Conservation (phyloP, 805 yeast species). For the Yamadazyma paraphyllophila region DNA sequence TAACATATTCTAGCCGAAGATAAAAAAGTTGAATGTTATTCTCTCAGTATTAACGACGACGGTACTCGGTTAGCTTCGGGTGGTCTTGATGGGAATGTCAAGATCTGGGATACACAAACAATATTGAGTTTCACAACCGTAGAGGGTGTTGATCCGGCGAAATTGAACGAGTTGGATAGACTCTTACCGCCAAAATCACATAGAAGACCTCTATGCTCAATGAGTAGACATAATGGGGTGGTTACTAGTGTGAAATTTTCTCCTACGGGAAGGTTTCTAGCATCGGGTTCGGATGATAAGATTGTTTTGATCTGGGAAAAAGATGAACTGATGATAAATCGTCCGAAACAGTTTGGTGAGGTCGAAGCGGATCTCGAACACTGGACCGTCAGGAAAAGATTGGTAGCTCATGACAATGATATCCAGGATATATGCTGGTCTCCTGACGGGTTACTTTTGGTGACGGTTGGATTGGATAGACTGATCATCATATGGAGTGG, state of each 20-base stretch:
- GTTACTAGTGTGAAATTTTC: conserved; percentile 92
- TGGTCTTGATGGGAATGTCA: conserved; percentile 85
- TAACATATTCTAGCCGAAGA: conserved; percentile 59
- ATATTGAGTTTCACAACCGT: conserved; percentile 41
- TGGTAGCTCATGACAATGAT: conserved; percentile 97
- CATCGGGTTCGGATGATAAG: conserved; percentile 94
- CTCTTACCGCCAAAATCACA: conserved; percentile 22
- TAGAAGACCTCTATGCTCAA: conserved; percentile 68
- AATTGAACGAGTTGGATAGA: conserved; percentile 9
- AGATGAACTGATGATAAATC: conserved; percentile 63
- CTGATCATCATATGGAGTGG: conserved; percentile 95
- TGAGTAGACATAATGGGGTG: conserved; percentile 96
- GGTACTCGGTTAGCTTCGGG: conserved; percentile 89
- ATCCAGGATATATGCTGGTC: conserved; percentile 98
- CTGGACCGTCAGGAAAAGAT: conserved; percentile 89
- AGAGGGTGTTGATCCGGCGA: conserved; percentile 11
- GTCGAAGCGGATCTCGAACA: conserved; percentile 73
- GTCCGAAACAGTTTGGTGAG: conserved; percentile 65
- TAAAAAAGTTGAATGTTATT: conserved; percentile 78
- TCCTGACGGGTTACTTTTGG: conserved; percentile 86
- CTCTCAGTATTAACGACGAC: conserved; percentile 77
- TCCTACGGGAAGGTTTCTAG: conserved; percentile 87
- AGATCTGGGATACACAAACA: conserved; percentile 77
- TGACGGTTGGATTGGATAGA: conserved; percentile 92
- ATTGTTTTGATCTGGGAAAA: conserved; percentile 90